Conservation (phyloP, 2,329 filamentous ascomycete genomes). For the Talaromyces sp. region DNA sequence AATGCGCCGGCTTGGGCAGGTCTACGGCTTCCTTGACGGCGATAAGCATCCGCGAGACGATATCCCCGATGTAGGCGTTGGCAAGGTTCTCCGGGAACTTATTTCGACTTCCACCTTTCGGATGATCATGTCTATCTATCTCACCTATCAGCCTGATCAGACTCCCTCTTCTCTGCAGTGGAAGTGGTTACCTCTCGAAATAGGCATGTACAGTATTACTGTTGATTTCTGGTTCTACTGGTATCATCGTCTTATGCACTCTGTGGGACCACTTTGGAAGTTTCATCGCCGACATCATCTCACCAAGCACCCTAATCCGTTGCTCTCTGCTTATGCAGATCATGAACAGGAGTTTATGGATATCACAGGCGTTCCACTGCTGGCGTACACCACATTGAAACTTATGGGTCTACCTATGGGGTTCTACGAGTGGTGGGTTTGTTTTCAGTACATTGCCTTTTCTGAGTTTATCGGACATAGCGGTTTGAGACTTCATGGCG, state of each 20-base stretch:
- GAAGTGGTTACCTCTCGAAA: slow-evolving; percentile 42
- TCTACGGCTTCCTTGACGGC: slow-evolving; percentile 25
- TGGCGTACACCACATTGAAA: slow-evolving; percentile 43
- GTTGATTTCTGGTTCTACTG: slow-evolving; percentile 32
- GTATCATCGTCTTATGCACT: slow-evolving; percentile 44
- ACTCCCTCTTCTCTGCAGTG: slow-evolving; percentile 28
- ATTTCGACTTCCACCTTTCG: slow-evolving; percentile 38
- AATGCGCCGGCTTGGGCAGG: slow-evolving; percentile 24
- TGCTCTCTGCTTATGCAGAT: slow-evolving; percentile 48
- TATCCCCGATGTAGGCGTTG: slow-evolving; percentile 45
- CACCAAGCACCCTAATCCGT: slow-evolving; percentile 50
- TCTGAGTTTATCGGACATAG: slow-evolving; percentile 26
- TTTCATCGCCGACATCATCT: slow-evolving; percentile 51
- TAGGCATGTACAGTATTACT: slow-evolving; percentile 26
- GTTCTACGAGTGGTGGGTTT: slow-evolving; percentile 54
- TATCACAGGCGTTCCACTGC: slow-evolving; percentile 45
- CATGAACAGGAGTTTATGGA: slow-evolving; percentile 49
- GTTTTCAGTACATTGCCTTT: slow-evolving; percentile 50
- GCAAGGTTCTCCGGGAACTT: slow-evolving; percentile 30
- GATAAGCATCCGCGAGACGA: slow-evolving; percentile 37
- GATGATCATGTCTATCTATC: slow-evolving; percentile 35
- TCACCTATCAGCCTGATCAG: slow-evolving; percentile 28
- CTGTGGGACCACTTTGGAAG: slow-evolving; percentile 44
- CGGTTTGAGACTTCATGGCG: slow-evolving; percentile 37
- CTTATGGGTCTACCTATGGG: slow-evolving; percentile 46